Conservation (phyloP, 305 asterid species). For the Fraxinus velutina region DNA sequence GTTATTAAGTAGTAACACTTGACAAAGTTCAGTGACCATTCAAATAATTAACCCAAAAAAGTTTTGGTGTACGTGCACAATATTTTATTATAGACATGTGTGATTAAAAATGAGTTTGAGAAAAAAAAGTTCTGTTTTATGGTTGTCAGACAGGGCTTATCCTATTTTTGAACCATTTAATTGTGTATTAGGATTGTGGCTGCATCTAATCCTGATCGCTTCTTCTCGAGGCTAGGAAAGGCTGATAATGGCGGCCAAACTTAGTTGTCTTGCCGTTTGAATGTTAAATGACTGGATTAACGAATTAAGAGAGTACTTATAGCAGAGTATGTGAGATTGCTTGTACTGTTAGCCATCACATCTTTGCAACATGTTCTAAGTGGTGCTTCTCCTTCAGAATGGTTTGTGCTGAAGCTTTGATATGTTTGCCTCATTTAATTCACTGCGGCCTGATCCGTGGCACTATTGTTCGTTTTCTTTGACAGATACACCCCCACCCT, state of each 20-base stretch:
- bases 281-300: neutral
- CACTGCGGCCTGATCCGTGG: neutral
- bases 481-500: neutral
- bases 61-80: no score
- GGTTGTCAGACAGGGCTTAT: neutral
- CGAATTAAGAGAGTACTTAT: neutral
- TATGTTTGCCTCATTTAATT: neutral
- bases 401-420: neutral
- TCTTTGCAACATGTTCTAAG: neutral
- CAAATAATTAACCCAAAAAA: neutral
- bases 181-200: neutral
- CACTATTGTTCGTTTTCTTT: neutral
- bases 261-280: neutral
- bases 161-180: neutral
- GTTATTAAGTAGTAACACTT: neutral
- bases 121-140: neutral
- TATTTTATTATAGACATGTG: neutral
- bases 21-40: neutral
- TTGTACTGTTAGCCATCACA: neutral
- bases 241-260: neutral
- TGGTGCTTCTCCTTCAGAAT: neutral
- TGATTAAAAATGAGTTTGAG: neutral
- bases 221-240: neutral
- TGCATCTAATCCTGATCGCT: neutral
- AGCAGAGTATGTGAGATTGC: neutral